Conservation (phyloP, 2,329 filamentous ascomycete species). For the Ustulina deusta region DNA sequence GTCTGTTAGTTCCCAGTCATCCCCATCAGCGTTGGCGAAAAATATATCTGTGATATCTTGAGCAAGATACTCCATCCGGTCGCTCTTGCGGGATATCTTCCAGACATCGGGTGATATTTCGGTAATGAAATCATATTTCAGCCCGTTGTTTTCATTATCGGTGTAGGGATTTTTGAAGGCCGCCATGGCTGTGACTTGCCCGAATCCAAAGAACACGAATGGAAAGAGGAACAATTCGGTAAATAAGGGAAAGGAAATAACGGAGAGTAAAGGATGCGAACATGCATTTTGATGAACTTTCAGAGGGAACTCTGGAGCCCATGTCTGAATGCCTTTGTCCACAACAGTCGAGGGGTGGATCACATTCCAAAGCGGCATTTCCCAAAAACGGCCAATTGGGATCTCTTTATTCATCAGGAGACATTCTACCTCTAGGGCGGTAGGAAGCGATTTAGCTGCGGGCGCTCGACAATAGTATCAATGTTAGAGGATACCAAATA, state of each 20-base stretch:
- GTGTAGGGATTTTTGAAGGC: slow-evolving; percentile 35
- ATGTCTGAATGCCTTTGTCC: slow-evolving; percentile 48
- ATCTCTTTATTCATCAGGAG: slow-evolving; percentile 32
- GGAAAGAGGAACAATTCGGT: neutral
- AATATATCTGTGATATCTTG: slow-evolving; percentile 47
- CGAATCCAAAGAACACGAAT: slow-evolving; percentile 9
- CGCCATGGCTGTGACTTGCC: slow-evolving; percentile 30
- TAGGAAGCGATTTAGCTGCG: neutral
- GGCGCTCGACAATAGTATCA: neutral
- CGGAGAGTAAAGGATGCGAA: slow-evolving; percentile 15
- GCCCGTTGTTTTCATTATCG: slow-evolving; percentile 20
- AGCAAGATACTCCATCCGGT: slow-evolving; percentile 48
- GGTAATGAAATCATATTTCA: slow-evolving; percentile 48
- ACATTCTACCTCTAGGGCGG: slow-evolving; percentile 2
- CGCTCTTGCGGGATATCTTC: slow-evolving; percentile 46
- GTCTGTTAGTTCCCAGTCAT: slow-evolving; percentile 16
- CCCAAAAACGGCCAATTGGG: slow-evolving; percentile 37
- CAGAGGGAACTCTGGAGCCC: slow-evolving; percentile 34
- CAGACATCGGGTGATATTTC: slow-evolving; percentile 47
- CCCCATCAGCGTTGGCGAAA: slow-evolving; percentile 19
- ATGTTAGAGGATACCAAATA: neutral
- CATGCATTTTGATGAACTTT: slow-evolving; percentile 28
- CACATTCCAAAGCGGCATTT: slow-evolving; percentile 44
- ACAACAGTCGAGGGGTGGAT: slow-evolving; percentile 28
- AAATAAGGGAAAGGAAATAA: slow-evolving; percentile 8